Evolutionary conservation across 2,329 filamentous ascomycete species (phyloP), one percentile per base, ranked within the genome.

Genomic region (Reticulascus tulasneorum): DNA sequence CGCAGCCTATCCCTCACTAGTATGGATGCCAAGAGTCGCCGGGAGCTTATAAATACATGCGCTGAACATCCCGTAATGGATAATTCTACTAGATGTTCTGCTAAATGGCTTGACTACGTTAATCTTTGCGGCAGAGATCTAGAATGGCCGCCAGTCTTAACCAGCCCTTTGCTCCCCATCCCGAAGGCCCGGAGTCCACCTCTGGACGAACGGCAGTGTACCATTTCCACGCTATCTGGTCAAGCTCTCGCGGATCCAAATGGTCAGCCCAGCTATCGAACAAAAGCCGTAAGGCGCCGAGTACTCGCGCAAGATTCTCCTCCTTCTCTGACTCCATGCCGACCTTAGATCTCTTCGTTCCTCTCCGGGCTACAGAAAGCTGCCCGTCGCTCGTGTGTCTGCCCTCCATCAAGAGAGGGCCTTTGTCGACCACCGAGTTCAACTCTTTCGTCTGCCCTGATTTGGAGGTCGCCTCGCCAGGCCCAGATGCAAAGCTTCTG

Each of bases 131-230:
- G 38, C 74, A 69, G 44, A 86, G 51, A 8, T 70, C 69, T 45
- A 90, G 55, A 25, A 94, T 86, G 46, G 79, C 77, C 11, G 64
- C 64, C 23, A 94, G 56, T 47, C 69, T 79, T 19, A 94, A 66
- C 35, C 68, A 64, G 2, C 84, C 86, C 58, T 91, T 93, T 10
- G 83, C 84, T 19, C 88, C 88, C 88, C 88, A 94, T 2, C 89
- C 88, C 15, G 79, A 76, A 30, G 77, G 76, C 0, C 88, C 89
- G 38, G 71, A 63, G 40, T 85, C 79, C 3, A 94, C 84, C 15
- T 86, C 81, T 1, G 88, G 88, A 44, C 89, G 69, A 15, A 90
- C 78, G 16, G 75, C 72, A 2, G 84, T 68, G 59, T 94, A 94
- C 88, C 88, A 94, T 9, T 66, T 66, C 86, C 87, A 94, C 13